These are phyloP conservation scores for Mycena vulgaris DNA, from an alignment of 768 basidiomycete species.

Conservation along the genomic window DNA sequence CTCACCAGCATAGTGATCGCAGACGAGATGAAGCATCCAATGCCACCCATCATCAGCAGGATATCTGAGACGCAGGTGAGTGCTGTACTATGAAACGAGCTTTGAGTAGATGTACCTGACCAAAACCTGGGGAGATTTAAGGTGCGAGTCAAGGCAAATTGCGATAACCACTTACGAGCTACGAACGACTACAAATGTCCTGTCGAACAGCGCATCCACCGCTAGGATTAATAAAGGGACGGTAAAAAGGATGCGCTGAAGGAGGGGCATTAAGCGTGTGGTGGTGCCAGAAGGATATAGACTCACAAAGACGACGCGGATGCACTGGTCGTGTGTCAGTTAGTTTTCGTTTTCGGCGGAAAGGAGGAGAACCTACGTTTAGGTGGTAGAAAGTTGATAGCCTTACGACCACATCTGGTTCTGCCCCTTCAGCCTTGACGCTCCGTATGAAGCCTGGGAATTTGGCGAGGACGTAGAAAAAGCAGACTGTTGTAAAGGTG, in stretches of 20 bases:
- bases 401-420: constrained; percentile 81
- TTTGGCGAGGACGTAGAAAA: constrained; percentile 78
- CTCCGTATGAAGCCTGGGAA: constrained; percentile 81
- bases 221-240: constrained; percentile 78
- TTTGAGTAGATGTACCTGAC: constrained; percentile 60
- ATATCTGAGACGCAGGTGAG: constrained; percentile 65
- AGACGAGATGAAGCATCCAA: constrained; percentile 86
- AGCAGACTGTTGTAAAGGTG: constrained; percentile 76
- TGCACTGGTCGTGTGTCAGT: constrained; percentile 58
- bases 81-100: constrained; percentile 48
- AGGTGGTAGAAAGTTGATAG: constrained; percentile 83
- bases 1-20: constrained; percentile 84
- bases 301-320: constrained; percentile 73
- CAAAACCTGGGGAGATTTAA: constrained; percentile 63
- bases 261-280: neutral
- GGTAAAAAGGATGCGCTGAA: constrained; percentile 77
- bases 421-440: constrained; percentile 82
- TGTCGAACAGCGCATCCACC: constrained; percentile 71
- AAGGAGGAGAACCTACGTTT: constrained; percentile 67
- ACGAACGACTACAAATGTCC: constrained; percentile 61
- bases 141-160: constrained; percentile 3
- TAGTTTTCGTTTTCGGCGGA: neutral
- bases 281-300: neutral
- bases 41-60: constrained; percentile 77
- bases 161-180: constrained; percentile 66